phyloP scores from a whole-genome alignment of 75 land plant species.

The Azolla pinnata region DNA sequence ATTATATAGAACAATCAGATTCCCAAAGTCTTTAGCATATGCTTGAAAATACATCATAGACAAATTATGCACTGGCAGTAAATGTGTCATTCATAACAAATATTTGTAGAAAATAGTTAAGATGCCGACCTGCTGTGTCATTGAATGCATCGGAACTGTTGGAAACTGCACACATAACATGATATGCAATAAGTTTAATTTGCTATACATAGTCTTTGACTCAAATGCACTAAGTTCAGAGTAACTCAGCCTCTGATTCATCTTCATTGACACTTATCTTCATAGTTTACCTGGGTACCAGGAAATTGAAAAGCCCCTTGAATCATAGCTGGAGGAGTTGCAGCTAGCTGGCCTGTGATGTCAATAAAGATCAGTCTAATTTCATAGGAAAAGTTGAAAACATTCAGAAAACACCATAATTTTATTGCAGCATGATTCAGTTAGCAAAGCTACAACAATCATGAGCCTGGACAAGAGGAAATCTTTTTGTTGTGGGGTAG shows the following conservation, averaged over 20 bases:
- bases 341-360: constrained; percentile 36
- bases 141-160: constrained; percentile 48
- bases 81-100: background rate
- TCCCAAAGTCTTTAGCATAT: too few relatives aligned
- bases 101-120: background rate
- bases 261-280: too few relatives aligned
- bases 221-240: constrained; percentile 1
- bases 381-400: background rate
- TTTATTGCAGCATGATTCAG: too few relatives aligned
- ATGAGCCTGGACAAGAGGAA: too few relatives aligned
- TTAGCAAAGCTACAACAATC: too few relatives aligned
- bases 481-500: too few relatives aligned
- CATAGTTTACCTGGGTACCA: constrained; percentile 31
- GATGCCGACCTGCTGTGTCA: constrained; percentile 42
- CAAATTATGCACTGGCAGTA: too few relatives aligned
- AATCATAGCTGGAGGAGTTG: constrained; percentile 17
- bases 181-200: background rate
- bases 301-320: constrained; percentile 31
- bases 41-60: too few relatives aligned
- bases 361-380: background rate
- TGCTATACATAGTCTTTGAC: background rate
- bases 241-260: too few relatives aligned
- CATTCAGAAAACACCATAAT: background rate
- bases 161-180: constrained; percentile 24
- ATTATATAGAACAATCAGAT: too few relatives aligned